Conservation (phyloP, 148 eudicot species). For the Vaccinium vitisidaea region DNA sequence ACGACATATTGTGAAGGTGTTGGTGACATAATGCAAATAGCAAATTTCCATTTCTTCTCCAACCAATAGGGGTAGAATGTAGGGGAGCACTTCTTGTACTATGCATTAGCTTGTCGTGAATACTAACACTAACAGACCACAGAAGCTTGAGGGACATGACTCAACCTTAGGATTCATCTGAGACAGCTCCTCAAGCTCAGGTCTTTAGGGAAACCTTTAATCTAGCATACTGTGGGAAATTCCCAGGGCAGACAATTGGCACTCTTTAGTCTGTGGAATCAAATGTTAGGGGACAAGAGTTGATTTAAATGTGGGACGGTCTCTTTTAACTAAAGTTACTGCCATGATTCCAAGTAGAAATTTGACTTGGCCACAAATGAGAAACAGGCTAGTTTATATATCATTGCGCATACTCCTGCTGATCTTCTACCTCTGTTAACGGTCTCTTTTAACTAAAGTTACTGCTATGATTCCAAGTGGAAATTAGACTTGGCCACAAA, state of each 20-base stretch:
- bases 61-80: not conserved
- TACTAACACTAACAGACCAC: not conserved
- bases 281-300: not conserved
- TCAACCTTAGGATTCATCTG: not conserved
- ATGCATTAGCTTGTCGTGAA: not conserved
- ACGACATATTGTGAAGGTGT: not conserved
- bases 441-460: not conserved
- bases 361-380: not conserved
- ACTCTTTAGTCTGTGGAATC: not conserved
- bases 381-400: not conserved
- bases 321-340: not conserved
- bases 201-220: not conserved
- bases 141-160: not conserved
- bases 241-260: not conserved
- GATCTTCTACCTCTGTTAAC: not conserved
- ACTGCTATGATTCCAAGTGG: not conserved
- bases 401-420: not conserved
- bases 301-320: not conserved
- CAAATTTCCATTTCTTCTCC: not conserved
- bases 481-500: not conserved
- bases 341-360: not conserved
- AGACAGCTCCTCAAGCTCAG: not conserved
- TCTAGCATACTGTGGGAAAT: not conserved
- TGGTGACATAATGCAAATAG: not conserved
- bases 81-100: not conserved